Evolutionary conservation across 1,284 basidiomycete species (phyloP).

Genomic region (Ganoderma lingzhi): DNA sequence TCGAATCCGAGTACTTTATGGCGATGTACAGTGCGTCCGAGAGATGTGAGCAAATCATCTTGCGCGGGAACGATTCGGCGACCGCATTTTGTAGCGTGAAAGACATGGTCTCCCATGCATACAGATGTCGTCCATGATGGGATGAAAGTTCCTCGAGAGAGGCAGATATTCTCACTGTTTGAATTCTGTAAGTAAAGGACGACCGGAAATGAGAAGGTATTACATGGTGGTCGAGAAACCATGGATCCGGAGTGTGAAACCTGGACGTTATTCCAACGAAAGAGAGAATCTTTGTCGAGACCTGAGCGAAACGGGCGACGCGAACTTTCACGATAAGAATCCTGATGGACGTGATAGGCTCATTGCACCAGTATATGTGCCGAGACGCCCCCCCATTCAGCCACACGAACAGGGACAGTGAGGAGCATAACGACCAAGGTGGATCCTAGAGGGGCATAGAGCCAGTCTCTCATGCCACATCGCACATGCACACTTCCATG

Average conservation of each 20-base stretch:
- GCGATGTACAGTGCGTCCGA: not conserved
- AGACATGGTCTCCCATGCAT: conserved; percentile 44
- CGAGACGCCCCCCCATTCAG: not conserved
- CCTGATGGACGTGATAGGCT: not conserved
- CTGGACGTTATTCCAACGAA: not conserved
- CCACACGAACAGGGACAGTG: no score
- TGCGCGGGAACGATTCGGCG: not conserved
- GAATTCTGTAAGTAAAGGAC: not conserved
- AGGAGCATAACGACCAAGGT: not conserved
- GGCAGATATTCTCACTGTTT: not conserved
- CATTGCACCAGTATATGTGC: not conserved
- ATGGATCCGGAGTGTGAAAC: not conserved
- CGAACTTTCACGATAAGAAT: not conserved
- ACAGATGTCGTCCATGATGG: not conserved
- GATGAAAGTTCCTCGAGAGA: not conserved
- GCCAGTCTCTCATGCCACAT: no score
- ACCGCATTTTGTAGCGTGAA: not conserved
- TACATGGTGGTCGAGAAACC: not conserved
- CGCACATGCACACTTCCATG: no score
- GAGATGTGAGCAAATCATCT: not conserved
- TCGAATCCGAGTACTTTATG: not conserved
- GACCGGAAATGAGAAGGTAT: not conserved
- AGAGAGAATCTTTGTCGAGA: not conserved
- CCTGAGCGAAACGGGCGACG: no score
- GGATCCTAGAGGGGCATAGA: no score